Conservation (phyloP, 805 yeast species). For the Novakomyces olei region DNA sequence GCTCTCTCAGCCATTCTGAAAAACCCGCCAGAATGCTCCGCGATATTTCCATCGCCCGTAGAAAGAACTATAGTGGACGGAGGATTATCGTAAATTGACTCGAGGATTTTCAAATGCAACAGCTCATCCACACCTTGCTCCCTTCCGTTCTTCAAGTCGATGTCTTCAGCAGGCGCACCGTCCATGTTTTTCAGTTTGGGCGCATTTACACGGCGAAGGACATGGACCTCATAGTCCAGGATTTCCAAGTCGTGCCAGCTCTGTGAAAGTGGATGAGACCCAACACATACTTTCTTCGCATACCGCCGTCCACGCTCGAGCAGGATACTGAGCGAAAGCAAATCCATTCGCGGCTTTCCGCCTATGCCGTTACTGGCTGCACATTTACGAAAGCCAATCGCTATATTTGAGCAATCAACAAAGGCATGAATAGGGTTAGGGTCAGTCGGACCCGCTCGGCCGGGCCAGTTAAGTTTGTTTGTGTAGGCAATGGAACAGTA, state of each 20-base stretch:
- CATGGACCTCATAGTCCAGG: neutral
- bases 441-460: too few species aligned
- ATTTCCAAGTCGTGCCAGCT: neutral
- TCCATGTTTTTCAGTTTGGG: neutral
- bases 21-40: constrained; percentile 1
- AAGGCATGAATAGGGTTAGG: neutral
- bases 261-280: neutral
- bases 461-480: too few species aligned
- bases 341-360: neutral
- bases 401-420: neutral
- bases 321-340: neutral
- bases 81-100: neutral
- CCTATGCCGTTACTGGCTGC: neutral
- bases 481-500: too few species aligned
- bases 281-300: neutral
- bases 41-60: neutral
- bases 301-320: constrained; percentile 1
- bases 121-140: constrained; percentile 2
- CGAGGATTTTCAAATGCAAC: constrained; percentile 1
- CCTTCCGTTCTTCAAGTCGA: neutral
- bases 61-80: constrained; percentile 1
- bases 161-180: neutral
- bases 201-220: neutral
- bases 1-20: neutral
- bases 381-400: neutral